Evolutionary conservation across 805 yeast genomes (phyloP), one percentile per base, ranked within the genome.

Genomic region (Ogataea populi-albae): DNA sequence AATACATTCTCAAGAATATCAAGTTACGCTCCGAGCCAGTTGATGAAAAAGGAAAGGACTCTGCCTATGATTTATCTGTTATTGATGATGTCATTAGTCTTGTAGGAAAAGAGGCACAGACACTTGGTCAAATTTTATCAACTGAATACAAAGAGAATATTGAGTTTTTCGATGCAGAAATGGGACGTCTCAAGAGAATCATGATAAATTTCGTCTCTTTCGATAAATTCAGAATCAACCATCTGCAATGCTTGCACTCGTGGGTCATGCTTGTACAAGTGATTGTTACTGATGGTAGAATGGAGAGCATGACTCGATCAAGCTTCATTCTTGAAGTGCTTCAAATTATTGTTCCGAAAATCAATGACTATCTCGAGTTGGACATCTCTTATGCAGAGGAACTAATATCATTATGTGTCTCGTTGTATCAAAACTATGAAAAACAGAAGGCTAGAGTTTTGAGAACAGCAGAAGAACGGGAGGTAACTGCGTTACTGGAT

Each of bases 211-310:
- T 68, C 17, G 49, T 75, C 10, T 61, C 75, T n/a, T 65, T 64
- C 26, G 65, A 66, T 28, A 66, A 68, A 25, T 70, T 77, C 46
- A 69, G 69, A 41, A 56, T 67, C 1, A 64, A 68, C 6, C 93
- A 83, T 42, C 62, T 82, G 30, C 62, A 71, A 10, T 76, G 81
- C 38, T 62, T 91, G 19, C 86, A 81, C 51, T 75, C 94, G 0
- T 91, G 98, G 98, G 79, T 81, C 16, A 81, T 80, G 46, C 59
- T 89, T 32, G 79, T 86, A 17, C 86, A 87, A 43, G 77, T 87
- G 3, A 61, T 86, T 29, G 77, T 86, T 4, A 68, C 77, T 4
- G 88, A 81, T 56, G 79, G 77, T 7, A 64, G 64, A n/a, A 59
- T 78, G 37, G 58, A 65, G 5, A 51, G 68, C 0, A 50, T 61